These are phyloP conservation scores for Ogataea populi-albae DNA, from an alignment of 805 yeast species.

Conservation along the genomic window DNA sequence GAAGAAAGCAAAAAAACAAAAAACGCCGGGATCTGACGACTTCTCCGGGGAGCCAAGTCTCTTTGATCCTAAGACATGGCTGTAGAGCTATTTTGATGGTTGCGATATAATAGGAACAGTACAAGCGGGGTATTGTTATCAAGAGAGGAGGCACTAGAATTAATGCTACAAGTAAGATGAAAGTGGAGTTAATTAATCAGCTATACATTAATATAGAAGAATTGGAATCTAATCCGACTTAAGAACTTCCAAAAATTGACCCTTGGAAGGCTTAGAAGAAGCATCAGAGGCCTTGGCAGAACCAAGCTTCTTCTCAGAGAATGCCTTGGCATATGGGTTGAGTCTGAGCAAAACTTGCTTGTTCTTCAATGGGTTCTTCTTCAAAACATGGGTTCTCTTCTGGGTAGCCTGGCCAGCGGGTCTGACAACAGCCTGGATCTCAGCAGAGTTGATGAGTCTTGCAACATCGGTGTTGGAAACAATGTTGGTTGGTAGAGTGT, in stretches of 20 bases:
- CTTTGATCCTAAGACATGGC: no score
- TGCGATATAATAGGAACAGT: no score
- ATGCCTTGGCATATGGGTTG: constrained; percentile 99
- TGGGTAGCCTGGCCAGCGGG: constrained; percentile 93
- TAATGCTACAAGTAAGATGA: no score
- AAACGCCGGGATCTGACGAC: no score
- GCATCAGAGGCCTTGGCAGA: constrained; percentile 68
- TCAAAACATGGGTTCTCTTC: constrained; percentile 92
- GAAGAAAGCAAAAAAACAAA: no score
- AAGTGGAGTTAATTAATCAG: constrained; percentile 3
- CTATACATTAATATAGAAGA: no score
- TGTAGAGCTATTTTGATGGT: no score
- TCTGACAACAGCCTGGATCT: constrained; percentile 95
- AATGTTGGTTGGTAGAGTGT: constrained; percentile 92
- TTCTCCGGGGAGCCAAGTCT: no score
- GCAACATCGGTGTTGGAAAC: constrained; percentile 93
- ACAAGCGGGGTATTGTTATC: no score
- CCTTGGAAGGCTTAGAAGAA: constrained; percentile 66
- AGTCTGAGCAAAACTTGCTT: constrained; percentile 96
- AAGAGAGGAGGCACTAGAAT: no score
- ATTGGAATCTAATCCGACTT: constrained; percentile 48
- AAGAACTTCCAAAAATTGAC: constrained; percentile 65
- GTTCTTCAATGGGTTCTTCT: constrained; percentile 99
- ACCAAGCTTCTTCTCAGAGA: constrained; percentile 87
- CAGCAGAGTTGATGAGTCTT: constrained; percentile 98